Conservation (phyloP, 805 yeast species). For the Saturnispora gosingensis region DNA sequence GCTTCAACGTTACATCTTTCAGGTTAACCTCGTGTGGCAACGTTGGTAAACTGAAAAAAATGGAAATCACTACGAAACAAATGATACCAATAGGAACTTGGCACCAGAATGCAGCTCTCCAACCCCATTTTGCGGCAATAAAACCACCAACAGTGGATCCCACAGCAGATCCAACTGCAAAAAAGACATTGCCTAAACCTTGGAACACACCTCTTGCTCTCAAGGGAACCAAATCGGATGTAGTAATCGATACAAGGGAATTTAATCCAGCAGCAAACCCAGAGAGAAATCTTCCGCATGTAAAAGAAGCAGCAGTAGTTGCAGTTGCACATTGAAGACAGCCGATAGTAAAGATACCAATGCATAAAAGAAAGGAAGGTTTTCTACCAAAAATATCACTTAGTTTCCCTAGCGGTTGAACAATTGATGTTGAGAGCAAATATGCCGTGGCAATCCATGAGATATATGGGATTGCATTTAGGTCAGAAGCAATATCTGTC, state of each 20-base stretch:
- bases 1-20: constrained; percentile 29
- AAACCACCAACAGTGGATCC: constrained; percentile 64
- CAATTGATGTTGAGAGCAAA: constrained; percentile 57
- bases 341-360: constrained; percentile 47
- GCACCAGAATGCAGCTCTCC: constrained; percentile 55
- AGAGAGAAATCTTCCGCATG: constrained; percentile 56
- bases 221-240: constrained; percentile 73
- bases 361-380: constrained; percentile 41
- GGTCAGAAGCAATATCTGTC: constrained; percentile 59
- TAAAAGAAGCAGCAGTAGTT: constrained; percentile 37
- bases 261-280: constrained; percentile 92
- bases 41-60: constrained; percentile 38
- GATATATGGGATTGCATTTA: constrained; percentile 50
- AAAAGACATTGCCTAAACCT: constrained; percentile 74
- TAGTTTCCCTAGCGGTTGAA: constrained; percentile 66
- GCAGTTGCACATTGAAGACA: constrained; percentile 48
- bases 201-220: constrained; percentile 78
- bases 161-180: constrained; percentile 66
- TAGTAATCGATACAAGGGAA: constrained; percentile 64
- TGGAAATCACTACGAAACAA: constrained; percentile 31
- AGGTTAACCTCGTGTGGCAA: constrained; percentile 25
- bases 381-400: constrained; percentile 68
- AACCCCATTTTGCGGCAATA: constrained; percentile 45
- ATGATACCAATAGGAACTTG: constrained; percentile 44
- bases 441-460: constrained; percentile 73